phyloP scores from a whole-genome alignment of 495 filamentous ascomycete species.

The Pyrenula aspistea region DNA sequence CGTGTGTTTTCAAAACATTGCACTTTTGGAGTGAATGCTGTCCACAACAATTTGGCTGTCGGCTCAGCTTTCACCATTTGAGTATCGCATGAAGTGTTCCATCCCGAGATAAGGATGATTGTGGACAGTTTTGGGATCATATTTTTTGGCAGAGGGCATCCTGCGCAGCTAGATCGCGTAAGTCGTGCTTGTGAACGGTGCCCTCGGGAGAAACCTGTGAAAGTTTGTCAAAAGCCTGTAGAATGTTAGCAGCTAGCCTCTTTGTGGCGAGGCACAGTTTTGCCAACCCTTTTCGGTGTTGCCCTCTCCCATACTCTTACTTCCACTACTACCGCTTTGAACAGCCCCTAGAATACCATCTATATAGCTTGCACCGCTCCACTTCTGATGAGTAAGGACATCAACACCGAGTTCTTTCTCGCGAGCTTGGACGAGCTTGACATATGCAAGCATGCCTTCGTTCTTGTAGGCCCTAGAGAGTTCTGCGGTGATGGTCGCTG shows the following conservation, averaged over 20 bases:
- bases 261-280: no score
- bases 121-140: no score
- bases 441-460: slow-evolving; percentile 93
- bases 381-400: slow-evolving; percentile 95
- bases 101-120: no score
- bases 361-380: slow-evolving; percentile 87
- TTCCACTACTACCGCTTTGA: slow-evolving; percentile 77
- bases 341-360: slow-evolving; percentile 89
- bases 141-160: no score
- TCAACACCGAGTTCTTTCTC: slow-evolving; percentile 92
- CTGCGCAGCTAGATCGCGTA: no score
- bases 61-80: no score
- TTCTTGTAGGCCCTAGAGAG: slow-evolving; percentile 71
- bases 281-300: slow-evolving; percentile 51
- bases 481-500: slow-evolving; percentile 77
- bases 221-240: no score
- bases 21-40: not conserved
- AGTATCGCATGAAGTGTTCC: no score
- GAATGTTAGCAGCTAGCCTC: no score
- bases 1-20: not conserved
- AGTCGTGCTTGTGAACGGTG: no score
- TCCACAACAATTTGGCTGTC: no score
- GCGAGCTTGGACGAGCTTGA: slow-evolving; percentile 71
- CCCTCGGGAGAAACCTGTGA: no score
- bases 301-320: slow-evolving; percentile 73